phyloP scores from a whole-genome alignment of 352 stramenopile species.

The Pythium aristosporum region DNA sequence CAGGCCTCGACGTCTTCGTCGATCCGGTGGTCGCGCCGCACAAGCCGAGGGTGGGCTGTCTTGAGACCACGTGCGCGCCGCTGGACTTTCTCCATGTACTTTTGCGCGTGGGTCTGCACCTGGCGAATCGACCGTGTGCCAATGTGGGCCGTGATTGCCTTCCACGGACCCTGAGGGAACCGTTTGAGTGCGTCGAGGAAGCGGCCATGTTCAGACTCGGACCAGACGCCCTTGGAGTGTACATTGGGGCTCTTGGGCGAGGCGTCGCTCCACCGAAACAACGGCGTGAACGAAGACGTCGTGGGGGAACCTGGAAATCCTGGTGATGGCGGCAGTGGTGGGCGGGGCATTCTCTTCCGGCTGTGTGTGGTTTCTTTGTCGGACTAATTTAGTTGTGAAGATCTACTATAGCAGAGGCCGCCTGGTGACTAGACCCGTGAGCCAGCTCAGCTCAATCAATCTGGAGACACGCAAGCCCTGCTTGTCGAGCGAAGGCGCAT shows the following conservation, averaged over 20 bases:
- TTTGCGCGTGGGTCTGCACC: slow-evolving; percentile 26
- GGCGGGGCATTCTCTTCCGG: no score
- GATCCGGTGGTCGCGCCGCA: slow-evolving; percentile 20
- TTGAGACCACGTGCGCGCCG: slow-evolving; percentile 20
- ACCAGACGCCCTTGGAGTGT: slow-evolving; percentile 20
- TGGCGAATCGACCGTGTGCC: slow-evolving; percentile 24
- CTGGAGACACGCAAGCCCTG: no score
- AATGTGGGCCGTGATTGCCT: slow-evolving; percentile 18
- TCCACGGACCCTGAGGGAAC: slow-evolving; percentile 23
- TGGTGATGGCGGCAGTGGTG: not conserved
- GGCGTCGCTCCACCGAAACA: not conserved
- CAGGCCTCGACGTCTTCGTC: slow-evolving; percentile 21
- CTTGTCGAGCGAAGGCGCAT: no score
- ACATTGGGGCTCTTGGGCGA: not conserved
- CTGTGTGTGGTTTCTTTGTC: no score
- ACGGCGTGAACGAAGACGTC: not conserved
- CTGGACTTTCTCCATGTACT: slow-evolving; percentile 25
- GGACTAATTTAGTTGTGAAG: no score
- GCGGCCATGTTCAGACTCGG: slow-evolving; percentile 25
- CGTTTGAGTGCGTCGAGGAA: slow-evolving; percentile 29
- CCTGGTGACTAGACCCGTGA: no score
- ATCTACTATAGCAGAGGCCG: no score
- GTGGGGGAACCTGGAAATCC: not conserved
- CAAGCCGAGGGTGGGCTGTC: slow-evolving; percentile 9
- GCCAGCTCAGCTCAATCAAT: no score